A percentile compares a stretch with the other conserved stretches of the same genome.
Evolutionary conservation across 768 basidiomycete species (phyloP).

Genomic region (Mycena crocata): DNA sequence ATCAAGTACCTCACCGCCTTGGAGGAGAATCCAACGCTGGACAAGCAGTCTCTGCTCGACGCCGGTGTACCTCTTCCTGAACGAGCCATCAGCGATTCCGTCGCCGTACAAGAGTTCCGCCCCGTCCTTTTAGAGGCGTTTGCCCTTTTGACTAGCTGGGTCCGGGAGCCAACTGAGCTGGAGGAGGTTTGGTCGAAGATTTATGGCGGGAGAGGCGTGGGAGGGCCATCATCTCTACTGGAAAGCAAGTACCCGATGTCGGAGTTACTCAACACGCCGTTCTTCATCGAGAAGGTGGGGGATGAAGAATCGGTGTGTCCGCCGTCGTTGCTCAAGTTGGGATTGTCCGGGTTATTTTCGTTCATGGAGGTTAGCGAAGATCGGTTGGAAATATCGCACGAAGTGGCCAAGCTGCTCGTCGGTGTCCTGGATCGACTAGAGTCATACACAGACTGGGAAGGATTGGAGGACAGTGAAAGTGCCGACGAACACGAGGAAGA

Average conservation of each 20-base stretch:
- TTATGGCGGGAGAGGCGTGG: slow-evolving; percentile 1
- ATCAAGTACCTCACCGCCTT: slow-evolving; percentile 13
- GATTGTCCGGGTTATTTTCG: not conserved
- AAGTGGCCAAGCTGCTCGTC: not conserved
- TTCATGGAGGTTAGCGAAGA: slow-evolving; percentile 13
- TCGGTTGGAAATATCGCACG: not conserved
- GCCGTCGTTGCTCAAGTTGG: slow-evolving; percentile 1
- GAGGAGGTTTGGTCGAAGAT: slow-evolving; percentile 2
- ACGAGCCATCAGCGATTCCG: not conserved
- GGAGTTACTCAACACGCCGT: slow-evolving; percentile 19
- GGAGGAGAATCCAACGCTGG: not conserved
- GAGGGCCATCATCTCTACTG: not conserved
- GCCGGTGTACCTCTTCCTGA: slow-evolving; percentile 13
- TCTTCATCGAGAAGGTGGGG: slow-evolving; percentile 19
- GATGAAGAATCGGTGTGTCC: slow-evolving; percentile 1
- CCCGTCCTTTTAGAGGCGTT: slow-evolving; percentile 6
- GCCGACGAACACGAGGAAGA: not conserved
- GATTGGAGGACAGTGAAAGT: slow-evolving; percentile 8
- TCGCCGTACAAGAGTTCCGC: not conserved
- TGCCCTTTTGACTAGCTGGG: slow-evolving; percentile 5
- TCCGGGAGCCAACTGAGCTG: slow-evolving; percentile 3
- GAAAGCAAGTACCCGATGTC: slow-evolving; percentile 15
- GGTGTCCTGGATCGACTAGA: slow-evolving; percentile 12
- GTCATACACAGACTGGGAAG: slow-evolving; percentile 11
- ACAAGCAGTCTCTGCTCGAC: not conserved